Base-by-base conservation (phyloP, 345 rosid species). In the Citrus hindsii region DNA sequence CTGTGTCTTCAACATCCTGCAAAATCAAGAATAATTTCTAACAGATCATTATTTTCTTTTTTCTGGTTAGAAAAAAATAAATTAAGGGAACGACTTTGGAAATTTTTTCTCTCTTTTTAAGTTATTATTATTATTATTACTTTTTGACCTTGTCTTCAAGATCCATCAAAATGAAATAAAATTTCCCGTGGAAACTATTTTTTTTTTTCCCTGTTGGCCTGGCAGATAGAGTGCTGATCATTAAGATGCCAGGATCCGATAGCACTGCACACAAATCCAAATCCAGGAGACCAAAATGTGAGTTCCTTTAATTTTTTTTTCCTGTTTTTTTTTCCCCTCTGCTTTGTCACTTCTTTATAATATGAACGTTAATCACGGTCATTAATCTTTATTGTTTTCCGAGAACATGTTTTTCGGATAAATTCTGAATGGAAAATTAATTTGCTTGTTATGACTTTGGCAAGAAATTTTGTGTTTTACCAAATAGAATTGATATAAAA, bases 281-380 rank as follows among this genome's bases (percentile, higher is more conserved):
- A 22, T 78, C 84, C 33, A 82, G 62, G 76, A 82, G n/a, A 82
- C 85, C 85, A 46, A 77, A 71, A 68, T 80, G 85, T 83, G 16
- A 32, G 69, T 38, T 59, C 56, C 35, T 61, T 66, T 58, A 12
- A 30, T 40, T 40, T 30, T 30, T 30, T 30, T 24, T 0, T 35
- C 9, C 4, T 10, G 53, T 46, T 4, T 4, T 9, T 74, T 74
- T 24, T 30, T 35, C 0, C 14, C 13, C 27, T n/a, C 10, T 21
- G 33, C 19, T 9, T 53, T 53, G 58, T 0, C 0, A 53, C 0
- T 53, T 53, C 58, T 53, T 0, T 1, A 53, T 53, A 18, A 4
- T 18, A 53, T 53, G 58, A 16, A 53, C 22, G 5, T 53, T 53
- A 0, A 53, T 53, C 7, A 51, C 32, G 27, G 56, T 72, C 38